A percentile compares a stretch with the other conserved stretches of the same genome.
These are phyloP conservation scores for Aspergillus thermomutatus DNA, from an alignment of 2,329 filamentous ascomycete species.

Conservation along the genomic window DNA sequence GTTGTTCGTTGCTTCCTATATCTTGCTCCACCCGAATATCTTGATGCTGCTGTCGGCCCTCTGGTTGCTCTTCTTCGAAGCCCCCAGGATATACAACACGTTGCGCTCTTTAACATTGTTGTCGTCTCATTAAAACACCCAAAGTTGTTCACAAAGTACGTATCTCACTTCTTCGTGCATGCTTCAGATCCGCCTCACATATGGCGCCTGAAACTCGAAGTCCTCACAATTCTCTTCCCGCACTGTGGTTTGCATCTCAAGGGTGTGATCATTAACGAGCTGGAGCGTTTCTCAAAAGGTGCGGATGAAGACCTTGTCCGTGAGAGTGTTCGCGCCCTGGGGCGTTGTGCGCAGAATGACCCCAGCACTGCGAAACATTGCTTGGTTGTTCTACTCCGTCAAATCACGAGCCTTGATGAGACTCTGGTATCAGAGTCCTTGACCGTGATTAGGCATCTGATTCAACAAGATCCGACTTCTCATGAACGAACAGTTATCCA, in stretches of 20 bases:
- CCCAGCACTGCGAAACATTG: slow-evolving; percentile 70
- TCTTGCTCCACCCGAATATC: slow-evolving; percentile 74
- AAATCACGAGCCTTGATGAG: slow-evolving; percentile 84
- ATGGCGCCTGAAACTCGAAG: slow-evolving; percentile 88
- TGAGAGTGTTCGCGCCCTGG: slow-evolving; percentile 89
- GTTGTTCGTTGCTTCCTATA: slow-evolving; percentile 82
- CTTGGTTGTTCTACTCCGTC: slow-evolving; percentile 74
- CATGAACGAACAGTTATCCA: slow-evolving; percentile 84
- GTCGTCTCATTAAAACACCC: slow-evolving; percentile 79
- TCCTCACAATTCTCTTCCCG: slow-evolving; percentile 87
- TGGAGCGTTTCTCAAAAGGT: slow-evolving; percentile 85
- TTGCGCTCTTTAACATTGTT: slow-evolving; percentile 91
- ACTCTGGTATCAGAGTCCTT: slow-evolving; percentile 87
- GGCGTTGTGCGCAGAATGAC: slow-evolving; percentile 83
- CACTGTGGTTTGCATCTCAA: slow-evolving; percentile 72
- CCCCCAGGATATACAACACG: slow-evolving; percentile 80
- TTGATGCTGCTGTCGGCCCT: slow-evolving; percentile 73
- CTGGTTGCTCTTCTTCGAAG: slow-evolving; percentile 81
- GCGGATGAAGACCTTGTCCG: slow-evolving; percentile 74
- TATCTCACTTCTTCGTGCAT: slow-evolving; percentile 83
- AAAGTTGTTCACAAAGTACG: slow-evolving; percentile 78
- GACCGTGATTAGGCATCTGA: slow-evolving; percentile 91
- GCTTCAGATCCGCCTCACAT: slow-evolving; percentile 75
- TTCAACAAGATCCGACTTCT: slow-evolving; percentile 79
- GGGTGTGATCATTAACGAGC: slow-evolving; percentile 82